These are phyloP conservation scores for Boletus coccyginus DNA, from an alignment of 768 basidiomycete species.

Conservation along the genomic window DNA sequence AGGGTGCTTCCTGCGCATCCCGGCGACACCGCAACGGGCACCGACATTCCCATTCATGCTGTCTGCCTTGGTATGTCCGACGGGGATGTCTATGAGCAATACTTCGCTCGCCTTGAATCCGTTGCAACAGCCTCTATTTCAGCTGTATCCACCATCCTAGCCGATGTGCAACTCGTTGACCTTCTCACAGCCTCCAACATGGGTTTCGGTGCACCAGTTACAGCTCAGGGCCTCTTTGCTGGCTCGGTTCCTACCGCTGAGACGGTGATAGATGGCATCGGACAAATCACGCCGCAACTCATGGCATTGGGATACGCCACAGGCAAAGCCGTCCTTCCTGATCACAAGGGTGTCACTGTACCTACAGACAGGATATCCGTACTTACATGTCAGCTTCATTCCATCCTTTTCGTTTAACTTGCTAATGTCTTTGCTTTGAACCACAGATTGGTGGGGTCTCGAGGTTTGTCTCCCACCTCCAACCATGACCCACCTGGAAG, in stretches of 20 bases:
- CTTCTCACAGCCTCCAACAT: slow-evolving; percentile 59
- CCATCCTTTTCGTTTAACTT: not conserved
- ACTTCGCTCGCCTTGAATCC: slow-evolving; percentile 53
- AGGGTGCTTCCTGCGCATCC: slow-evolving; percentile 47
- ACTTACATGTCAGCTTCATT: slow-evolving; percentile 63
- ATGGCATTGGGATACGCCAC: slow-evolving; percentile 78
- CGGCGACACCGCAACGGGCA: slow-evolving; percentile 6
- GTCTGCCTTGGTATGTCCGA: slow-evolving; percentile 70
- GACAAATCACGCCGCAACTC: slow-evolving; percentile 71
- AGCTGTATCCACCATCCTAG: slow-evolving; percentile 47
- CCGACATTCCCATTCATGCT: slow-evolving; percentile 63
- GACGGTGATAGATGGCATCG: slow-evolving; percentile 65
- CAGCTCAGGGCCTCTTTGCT: slow-evolving; percentile 62
- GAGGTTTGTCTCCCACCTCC: slow-evolving; percentile 76
- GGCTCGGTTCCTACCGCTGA: slow-evolving; percentile 76
- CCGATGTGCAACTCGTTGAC: slow-evolving; percentile 60
- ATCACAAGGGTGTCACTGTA: slow-evolving; percentile 68
- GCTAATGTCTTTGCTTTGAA: slow-evolving; percentile 6
- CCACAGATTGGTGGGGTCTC: slow-evolving; percentile 86
- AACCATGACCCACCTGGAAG: slow-evolving; percentile 57
- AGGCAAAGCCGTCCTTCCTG: slow-evolving; percentile 58
- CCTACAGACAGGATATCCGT: slow-evolving; percentile 77
- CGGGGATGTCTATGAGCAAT: slow-evolving; percentile 55
- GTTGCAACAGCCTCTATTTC: slow-evolving; percentile 50
- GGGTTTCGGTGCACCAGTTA: slow-evolving; percentile 74